Base-by-base conservation (phyloP, 2,329 filamentous ascomycete genomes). In the Aspergillus sp. region DNA sequence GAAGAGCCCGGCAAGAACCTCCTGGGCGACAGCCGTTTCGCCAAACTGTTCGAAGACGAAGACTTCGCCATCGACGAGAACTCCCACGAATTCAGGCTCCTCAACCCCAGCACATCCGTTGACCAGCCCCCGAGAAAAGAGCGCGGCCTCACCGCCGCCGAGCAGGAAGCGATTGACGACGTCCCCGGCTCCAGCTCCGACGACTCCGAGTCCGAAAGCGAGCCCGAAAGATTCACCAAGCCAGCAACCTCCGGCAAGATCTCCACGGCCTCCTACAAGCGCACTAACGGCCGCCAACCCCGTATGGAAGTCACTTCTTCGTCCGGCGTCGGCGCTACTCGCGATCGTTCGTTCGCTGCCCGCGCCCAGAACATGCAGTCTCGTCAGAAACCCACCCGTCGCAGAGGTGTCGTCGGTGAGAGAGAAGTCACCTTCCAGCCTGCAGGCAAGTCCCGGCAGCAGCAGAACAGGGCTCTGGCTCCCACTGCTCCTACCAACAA, bases 61-160 rank as follows among this genome's bases (percentile, higher is more conserved):
- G 93, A 96, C 59, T 98, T 97, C 76, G 86, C 86, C 69, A 91
- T 99, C 61, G 94, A 99, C 75, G 95, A 99, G 79, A 89, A 81
- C 41, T 96, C 89, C 65, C 84, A 87, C 70, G 94, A 98, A 75
- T 99, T 96, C 81, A 86, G 88, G 61, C 84, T 89, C 49, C 87
- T 96, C 77, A 99, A 99, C 74, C 92, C 95, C 4, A 96, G 91
- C 76, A 95, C 91, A 7, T 85, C 80, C 36, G 67, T 71, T 6
- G 68, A 69, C 15, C 55, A 71, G 6, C 59, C 70, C 4, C 52
- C 70, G 43, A 67, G 69, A 58, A 76, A 75, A 53, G 78, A 80
- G 59, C 76, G 78, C 39, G 84, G 83, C 19, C 81, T 88, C 58
- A 89, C 87, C 0, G 86, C 85, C 4, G 87, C 85, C 9, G 86